Evolutionary conservation across 2,329 filamentous ascomycete species (phyloP).

Genomic region (Esteya vermicola): DNA sequence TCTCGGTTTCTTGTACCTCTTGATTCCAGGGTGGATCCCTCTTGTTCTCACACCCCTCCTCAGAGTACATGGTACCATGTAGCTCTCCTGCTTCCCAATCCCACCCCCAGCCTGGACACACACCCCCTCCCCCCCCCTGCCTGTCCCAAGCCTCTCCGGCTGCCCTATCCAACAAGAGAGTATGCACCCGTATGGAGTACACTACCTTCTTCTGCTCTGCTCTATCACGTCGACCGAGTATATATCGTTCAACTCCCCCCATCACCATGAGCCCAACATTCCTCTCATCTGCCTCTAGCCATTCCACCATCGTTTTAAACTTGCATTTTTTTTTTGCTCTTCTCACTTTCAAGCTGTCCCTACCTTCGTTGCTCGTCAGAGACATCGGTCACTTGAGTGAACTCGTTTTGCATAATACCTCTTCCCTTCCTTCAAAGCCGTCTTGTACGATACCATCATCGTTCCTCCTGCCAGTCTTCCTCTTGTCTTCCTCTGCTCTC

Average conservation of each 20-base stretch:
- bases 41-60: not conserved
- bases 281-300: not conserved
- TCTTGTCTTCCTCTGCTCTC: not conserved
- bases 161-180: slow-evolving; percentile 6
- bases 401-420: not conserved
- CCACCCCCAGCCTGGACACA: not conserved
- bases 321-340: not conserved
- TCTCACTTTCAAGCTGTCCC: not conserved
- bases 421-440: not conserved
- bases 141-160: slow-evolving; percentile 8
- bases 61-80: not conserved
- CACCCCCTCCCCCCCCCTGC: not conserved
- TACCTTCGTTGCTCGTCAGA: not conserved
- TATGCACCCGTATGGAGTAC: not conserved
- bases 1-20: not conserved
- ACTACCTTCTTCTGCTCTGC: not conserved
- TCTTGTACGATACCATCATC: not conserved
- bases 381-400: not conserved
- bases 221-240: slow-evolving; percentile 3
- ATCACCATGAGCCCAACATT: not conserved
- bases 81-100: no score
- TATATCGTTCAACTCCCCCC: slow-evolving; percentile 8
- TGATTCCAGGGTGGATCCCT: not conserved
- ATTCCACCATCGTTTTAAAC: not conserved
- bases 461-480: not conserved